Evolutionary conservation across 2,329 filamentous ascomycete species (phyloP), one percentile per base, ranked within the genome.

Genomic region (Penicillium sp.): DNA sequence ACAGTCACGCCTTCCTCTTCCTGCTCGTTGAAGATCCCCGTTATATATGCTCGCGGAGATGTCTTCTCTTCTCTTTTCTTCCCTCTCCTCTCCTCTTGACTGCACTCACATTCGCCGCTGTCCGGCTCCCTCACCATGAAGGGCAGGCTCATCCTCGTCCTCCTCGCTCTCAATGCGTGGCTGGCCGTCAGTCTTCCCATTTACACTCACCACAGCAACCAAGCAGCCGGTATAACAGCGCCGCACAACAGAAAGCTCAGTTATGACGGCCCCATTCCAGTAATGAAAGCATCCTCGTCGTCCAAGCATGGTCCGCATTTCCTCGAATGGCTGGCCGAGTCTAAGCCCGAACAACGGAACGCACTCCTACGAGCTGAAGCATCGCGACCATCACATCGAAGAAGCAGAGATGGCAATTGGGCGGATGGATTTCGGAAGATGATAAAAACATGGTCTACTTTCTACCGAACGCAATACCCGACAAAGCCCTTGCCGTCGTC

Each of bases 401-500:
- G 35, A 40, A 8, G 35, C 35, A 11, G 35, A n/a, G 8, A 14
- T 35, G 46, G 20, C 42, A 42, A 55, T 3, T 57, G 56, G 56
- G 14, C n/a, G 14, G 45, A 40, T 5, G 11, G 7, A 26, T 18
- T 20, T 1, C 38, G 40, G 23, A 54, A 26, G 40, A 54, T 40
- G 9, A 9, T 54, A 6, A 50, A 33, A 6, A 43, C 56, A 7
- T 54, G 38, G 56, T 51, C 50, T 16, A 12, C 24, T 11, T 58
- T 58, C 46, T 58, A 58, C 30, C 7, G 23, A 2, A 58, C 47
- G 3, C 50, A 54, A 14, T 54, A 50, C 20, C 56, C 56, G 1
- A 28, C 30, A 26, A 49, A 33, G 24, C 18, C 8, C 1, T 23
- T 43, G 20, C n/a, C 28, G 26, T 47, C n/a, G 5, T 30, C 42